Evolutionary conservation across 495 filamentous ascomycete genomes (phyloP), one percentile per base, ranked within the genome.

Genomic region (Peziza echinospora): DNA sequence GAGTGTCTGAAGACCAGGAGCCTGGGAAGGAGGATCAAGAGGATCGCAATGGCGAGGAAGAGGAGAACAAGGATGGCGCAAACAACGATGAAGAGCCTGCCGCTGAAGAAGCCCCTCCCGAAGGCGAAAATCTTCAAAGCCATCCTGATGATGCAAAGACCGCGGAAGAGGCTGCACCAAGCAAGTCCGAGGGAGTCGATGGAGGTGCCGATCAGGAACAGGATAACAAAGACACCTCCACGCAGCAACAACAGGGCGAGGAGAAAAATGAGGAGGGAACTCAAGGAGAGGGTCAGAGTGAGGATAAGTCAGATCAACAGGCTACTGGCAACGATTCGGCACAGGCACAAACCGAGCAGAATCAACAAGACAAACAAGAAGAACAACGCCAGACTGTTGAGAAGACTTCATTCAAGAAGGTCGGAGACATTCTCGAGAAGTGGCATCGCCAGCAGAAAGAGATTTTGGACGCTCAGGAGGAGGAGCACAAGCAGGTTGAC

Each of bases 391-490:
- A 63, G 41, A 66, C 67, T 45, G 60, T 60, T 24, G 52, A 64
- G 10, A 64, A 66, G n/a, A 55, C 60, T 45, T 76, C 84, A 2
- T 92, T 92, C 67, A 84, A 87, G 64, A 87, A 89, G 50, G 70
- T 99, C 47, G 91, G 91, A 1, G 83, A 94, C 65, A 77, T 80
- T 19, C 68, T 99, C n/a, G 86, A 94, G 54, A 68, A 77, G 51
- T 99, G 86, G 85, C 83, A 94, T 60, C 74, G 78, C 34, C 77
- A 76, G 51, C 81, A 86, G 52, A 69, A 71, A 23, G 74, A 91
- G 47, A 93, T 99, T 47, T 64, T 72, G 51, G 70, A 80, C 46
- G 69, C 80, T 8, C 65, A 82, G 44, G 70, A 80, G 41, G 67
- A 78, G 34, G 65, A 76, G 10, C 70, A 69, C 2, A 64, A 72